Evolutionary conservation across 176 grass and related monocot species (phyloP).

Genomic region (Rhipidocladum racemiflorum): DNA sequence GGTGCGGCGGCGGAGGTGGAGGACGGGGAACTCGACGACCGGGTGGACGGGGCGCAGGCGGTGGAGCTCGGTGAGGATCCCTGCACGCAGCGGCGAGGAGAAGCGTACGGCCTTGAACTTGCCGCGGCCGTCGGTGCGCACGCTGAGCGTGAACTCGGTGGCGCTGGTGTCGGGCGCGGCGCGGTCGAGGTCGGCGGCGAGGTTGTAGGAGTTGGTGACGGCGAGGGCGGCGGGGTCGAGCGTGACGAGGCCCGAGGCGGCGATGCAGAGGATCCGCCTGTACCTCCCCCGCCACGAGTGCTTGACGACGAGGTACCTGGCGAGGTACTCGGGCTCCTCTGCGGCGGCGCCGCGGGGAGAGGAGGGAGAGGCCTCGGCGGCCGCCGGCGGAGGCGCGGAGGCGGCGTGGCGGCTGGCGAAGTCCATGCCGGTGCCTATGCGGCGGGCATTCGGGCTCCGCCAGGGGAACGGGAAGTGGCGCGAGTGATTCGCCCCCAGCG

Average conservation of each 20-base stretch:
- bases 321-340: slow-evolving; percentile 96
- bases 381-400: slow-evolving; percentile 26
- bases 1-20: slow-evolving; percentile 81
- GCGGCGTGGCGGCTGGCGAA: slow-evolving; percentile 83
- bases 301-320: slow-evolving; percentile 78
- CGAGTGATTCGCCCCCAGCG: slow-evolving; percentile 98
- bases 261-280: slow-evolving; percentile 86
- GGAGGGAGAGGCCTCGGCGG: slow-evolving; percentile 25
- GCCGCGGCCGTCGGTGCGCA: slow-evolving; percentile 64
- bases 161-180: slow-evolving; percentile 51
- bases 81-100: slow-evolving; percentile 73
- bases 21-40: slow-evolving; percentile 70
- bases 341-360: slow-evolving; percentile 7
- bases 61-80: slow-evolving; percentile 91
- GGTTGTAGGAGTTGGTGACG: slow-evolving; percentile 89
- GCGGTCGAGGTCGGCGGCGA: slow-evolving; percentile 60
- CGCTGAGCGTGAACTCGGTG: slow-evolving; percentile 73
- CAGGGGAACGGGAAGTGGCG: slow-evolving; percentile 57
- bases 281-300: slow-evolving; percentile 95
- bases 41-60: slow-evolving; percentile 54
- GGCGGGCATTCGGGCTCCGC: slow-evolving; percentile 67
- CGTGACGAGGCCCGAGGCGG: slow-evolving; percentile 62
- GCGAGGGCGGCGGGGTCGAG: slow-evolving; percentile 76
- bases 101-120: slow-evolving; percentile 87
- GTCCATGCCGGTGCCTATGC: slow-evolving; percentile 83